Evolutionary conservation across 306 rosid species (phyloP).

Genomic region (Medicago lupulina): DNA sequence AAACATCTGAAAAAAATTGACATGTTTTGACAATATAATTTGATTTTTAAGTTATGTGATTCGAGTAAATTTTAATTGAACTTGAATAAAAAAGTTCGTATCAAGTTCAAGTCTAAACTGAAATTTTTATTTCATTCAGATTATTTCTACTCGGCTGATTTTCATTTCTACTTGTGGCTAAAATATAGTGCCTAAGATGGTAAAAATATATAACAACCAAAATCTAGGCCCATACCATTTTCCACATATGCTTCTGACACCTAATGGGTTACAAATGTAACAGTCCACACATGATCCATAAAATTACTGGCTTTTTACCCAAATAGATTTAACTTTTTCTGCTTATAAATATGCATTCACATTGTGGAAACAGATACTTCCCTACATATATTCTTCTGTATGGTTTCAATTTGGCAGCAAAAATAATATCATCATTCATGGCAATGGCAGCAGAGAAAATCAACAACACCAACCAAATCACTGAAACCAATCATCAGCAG

Average conservation of each 20-base stretch:
- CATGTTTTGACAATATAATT: no score
- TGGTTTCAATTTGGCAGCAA: conserved; percentile 31
- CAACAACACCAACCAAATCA: conserved; percentile 44
- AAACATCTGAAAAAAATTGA: no score
- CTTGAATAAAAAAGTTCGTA: no score
- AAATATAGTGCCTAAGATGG: conserved; percentile 22
- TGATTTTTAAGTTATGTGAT: no score
- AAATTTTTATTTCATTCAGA: no score
- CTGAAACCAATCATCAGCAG: conserved; percentile 21
- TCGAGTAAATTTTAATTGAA: no score
- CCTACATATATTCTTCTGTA: conserved; percentile 25
- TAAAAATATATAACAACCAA: conserved; percentile 41
- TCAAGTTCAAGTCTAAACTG: no score
- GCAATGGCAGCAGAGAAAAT: conserved; percentile 52
- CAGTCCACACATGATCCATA: conserved; percentile 50
- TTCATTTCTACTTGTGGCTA: no score
- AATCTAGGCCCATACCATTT: conserved; percentile 55
- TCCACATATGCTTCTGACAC: conserved; percentile 51
- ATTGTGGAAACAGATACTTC: conserved; percentile 31
- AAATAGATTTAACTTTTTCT: conserved; percentile 1
- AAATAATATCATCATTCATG: conserved; percentile 46
- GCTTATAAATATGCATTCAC: conserved; percentile 10
- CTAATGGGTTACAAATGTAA: conserved; percentile 47
- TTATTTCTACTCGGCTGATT: no score
- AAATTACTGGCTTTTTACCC: conserved; percentile 35